A percentile compares a stretch with the other conserved stretches of the same genome.
Conservation (phyloP, 192 early-diverging fungal species). For the Backusella mclennaniae region DNA sequence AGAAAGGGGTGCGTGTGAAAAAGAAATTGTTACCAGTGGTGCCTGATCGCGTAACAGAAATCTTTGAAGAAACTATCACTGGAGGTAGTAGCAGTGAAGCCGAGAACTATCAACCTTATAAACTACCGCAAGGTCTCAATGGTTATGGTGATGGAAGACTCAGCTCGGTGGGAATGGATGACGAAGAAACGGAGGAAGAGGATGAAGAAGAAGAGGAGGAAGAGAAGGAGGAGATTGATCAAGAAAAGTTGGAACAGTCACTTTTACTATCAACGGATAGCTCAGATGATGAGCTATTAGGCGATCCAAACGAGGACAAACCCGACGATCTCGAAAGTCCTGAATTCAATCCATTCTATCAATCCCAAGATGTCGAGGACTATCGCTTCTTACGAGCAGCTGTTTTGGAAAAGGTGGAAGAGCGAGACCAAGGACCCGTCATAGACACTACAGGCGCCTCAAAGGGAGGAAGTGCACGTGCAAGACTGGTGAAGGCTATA, state of each 20-base stretch:
- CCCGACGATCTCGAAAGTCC: not conserved
- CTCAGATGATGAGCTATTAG: conserved; percentile 12
- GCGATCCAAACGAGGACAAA: not conserved
- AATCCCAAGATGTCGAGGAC: conserved; percentile 42
- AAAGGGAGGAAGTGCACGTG: conserved; percentile 65
- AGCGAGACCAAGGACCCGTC: not conserved
- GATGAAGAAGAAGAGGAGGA: not conserved
- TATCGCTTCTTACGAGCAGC: conserved; percentile 42
- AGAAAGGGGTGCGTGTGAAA: not conserved
- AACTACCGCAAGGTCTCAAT: not conserved
- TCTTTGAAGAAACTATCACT: not conserved
- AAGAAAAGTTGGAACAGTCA: conserved; percentile 1
- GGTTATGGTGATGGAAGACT: not conserved
- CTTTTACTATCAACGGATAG: conserved; percentile 7
- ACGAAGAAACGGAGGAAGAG: not conserved
- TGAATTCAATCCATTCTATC: conserved; percentile 35
- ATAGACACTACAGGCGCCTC: not conserved
- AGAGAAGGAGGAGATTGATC: not conserved
- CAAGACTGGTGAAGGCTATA: conserved; percentile 68
- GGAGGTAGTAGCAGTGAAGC: not conserved
- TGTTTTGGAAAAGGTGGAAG: conserved; percentile 21
- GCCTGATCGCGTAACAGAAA: not conserved
- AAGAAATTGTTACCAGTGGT: not conserved
- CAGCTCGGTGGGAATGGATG: not conserved
- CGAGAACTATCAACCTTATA: not conserved